These are phyloP conservation scores for Raffaelea albimanens DNA, from an alignment of 2,329 filamentous ascomycete species.

Conservation along the genomic window DNA sequence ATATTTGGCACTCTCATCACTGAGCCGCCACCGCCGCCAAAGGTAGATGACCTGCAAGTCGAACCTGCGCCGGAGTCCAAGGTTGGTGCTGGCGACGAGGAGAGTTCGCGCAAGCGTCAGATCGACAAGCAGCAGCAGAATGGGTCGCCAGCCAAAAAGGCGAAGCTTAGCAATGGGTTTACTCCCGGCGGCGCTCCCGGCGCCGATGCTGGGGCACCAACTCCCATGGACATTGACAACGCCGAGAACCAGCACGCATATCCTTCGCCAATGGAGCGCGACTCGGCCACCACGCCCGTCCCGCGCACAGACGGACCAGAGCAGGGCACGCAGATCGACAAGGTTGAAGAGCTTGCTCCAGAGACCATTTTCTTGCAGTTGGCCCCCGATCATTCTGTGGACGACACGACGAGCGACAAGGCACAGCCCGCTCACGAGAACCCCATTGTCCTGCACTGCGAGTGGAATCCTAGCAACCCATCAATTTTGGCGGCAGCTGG, in stretches of 20 bases:
- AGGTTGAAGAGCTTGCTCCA: constrained; percentile 49
- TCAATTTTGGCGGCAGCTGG: constrained; percentile 58
- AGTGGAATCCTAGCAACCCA: constrained; percentile 58
- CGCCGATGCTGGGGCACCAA: constrained; percentile 27
- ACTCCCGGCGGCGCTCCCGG: constrained; percentile 38
- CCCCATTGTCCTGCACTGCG: constrained; percentile 57
- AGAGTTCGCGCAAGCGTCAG: constrained; percentile 42
- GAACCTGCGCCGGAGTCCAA: background rate
- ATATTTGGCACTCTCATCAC: constrained; percentile 47
- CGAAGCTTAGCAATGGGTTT: constrained; percentile 52
- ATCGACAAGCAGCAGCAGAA: constrained; percentile 38
- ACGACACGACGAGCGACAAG: constrained; percentile 21
- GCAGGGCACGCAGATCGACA: constrained; percentile 55
- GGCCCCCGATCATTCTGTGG: constrained; percentile 29
- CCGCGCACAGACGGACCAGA: constrained; percentile 52
- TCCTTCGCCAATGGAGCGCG: constrained; percentile 53
- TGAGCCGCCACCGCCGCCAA: constrained; percentile 27
- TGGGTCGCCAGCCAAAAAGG: constrained; percentile 49
- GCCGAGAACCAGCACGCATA: constrained; percentile 47
- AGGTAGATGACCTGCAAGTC: background rate
- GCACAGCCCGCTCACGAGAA: constrained; percentile 29
- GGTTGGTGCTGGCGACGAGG: constrained; percentile 24
- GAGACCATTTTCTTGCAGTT: constrained; percentile 54
- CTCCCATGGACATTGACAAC: constrained; percentile 51
- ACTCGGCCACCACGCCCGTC: constrained; percentile 41